Conservation (phyloP, 208 protist species). For the Strigomonas galati region DNA sequence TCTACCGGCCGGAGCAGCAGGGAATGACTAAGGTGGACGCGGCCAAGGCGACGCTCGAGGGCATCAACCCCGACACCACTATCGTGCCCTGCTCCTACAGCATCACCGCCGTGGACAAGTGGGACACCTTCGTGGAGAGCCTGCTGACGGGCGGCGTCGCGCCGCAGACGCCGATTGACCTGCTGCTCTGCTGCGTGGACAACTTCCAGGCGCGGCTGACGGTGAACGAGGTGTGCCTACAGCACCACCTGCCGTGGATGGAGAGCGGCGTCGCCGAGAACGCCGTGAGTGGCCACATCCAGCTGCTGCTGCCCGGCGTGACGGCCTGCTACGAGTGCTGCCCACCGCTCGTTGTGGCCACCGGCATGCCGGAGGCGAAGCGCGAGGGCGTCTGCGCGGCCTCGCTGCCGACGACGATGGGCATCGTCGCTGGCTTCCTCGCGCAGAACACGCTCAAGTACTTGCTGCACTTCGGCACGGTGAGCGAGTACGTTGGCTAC, state of each 20-base stretch:
- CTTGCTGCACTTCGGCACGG: conserved; percentile 90
- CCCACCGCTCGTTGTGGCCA: conserved; percentile 92
- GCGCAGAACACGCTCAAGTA: conserved; percentile 97
- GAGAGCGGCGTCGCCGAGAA: conserved; percentile 96
- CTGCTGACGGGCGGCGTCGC: conserved; percentile 59
- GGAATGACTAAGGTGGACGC: conserved; percentile 95
- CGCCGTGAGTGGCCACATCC: conserved; percentile 97
- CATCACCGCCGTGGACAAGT: conserved; percentile 92
- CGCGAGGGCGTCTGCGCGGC: conserved; percentile 97
- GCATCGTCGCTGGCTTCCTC: conserved; percentile 94
- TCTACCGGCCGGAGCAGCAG: conserved; percentile 95
- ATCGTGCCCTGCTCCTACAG: conserved; percentile 91
- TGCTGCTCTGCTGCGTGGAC: conserved; percentile 96
- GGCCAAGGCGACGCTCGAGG: conserved; percentile 67
- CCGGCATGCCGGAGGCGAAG: conserved; percentile 89
- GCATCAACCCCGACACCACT: conserved; percentile 97
- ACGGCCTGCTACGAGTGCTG: conserved; percentile 92
- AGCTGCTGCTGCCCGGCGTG: conserved; percentile 92
- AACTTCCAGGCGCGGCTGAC: conserved; percentile 96
- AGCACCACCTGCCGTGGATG: conserved; percentile 91
- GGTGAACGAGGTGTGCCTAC: conserved; percentile 94
- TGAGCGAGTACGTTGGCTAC: conserved; percentile 94
- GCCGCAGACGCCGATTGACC: conserved; percentile 55
- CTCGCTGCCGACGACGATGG: conserved; percentile 97
- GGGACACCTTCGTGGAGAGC: conserved; percentile 77